Base-by-base conservation (phyloP, 495 filamentous ascomycete genomes). In the Xylaria longipes region DNA sequence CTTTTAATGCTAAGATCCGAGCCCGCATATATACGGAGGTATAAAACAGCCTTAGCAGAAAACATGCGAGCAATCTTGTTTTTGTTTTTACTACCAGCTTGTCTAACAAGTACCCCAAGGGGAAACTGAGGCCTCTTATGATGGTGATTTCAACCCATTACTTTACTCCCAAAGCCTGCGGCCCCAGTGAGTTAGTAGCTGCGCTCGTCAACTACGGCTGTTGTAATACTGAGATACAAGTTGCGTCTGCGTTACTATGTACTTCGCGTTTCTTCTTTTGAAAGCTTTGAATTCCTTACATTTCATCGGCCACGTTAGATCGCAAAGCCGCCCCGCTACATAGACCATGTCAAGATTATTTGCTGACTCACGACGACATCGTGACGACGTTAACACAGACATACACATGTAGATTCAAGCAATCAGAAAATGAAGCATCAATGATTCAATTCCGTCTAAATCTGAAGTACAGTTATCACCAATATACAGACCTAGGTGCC, bases 1-100 rank as follows among this genome's bases (percentile, higher is more conserved):
- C 87, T 86, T 60, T 84, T 77, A 14, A 82, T 82, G 75, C 87
- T 88, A 88, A 92, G 93, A 62, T 97, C 93, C 35, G 91, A 90
- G 35, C 97, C 89, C 37, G 96, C 91, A 83, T 99, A 97, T 45
- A 97, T 93, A 83, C 96, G 94, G 60, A 97, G 84, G 87, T 94
- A 94, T 27, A 98, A 89, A 27, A 97, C 92, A 14, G 96, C 89
- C 85, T 97, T 98, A 73, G 95, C 90, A 63, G 96, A 94, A 48
- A 99, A 88, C 85, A 98, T 94, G 82, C 96, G 91, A 17, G 96
- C 96, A 79, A 99, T 97, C 86, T 99, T 99, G 74, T 97, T 97
- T 91, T 99, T 99, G 85, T 98, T 98, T 84, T 91, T 93, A 72
- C 97, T 97, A 33, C 92, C 95, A 31, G 97, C 95, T 84, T 99